These are phyloP conservation scores for Tolypocladium nubicola DNA, from an alignment of 2,329 filamentous ascomycete species.

Conservation along the genomic window DNA sequence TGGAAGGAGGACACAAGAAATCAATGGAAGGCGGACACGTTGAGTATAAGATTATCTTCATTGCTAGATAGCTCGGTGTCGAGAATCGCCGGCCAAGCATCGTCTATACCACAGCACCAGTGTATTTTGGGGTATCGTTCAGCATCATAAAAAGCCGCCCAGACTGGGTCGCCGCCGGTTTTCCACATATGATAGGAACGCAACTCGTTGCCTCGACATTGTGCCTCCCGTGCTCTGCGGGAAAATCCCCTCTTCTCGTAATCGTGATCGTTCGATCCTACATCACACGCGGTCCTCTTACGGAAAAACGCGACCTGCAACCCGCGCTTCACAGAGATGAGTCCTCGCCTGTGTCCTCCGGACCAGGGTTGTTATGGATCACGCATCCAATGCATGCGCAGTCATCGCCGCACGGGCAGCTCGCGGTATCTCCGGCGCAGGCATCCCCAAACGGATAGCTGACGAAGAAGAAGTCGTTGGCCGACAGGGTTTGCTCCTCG, in stretches of 20 bases:
- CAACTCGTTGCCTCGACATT: not conserved
- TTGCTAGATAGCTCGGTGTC: not conserved
- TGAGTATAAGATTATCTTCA: not conserved
- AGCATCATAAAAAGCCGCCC: not conserved
- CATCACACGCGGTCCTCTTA: not conserved
- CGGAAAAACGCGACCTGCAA: too few species aligned
- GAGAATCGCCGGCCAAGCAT: not conserved
- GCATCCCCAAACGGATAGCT: conserved; percentile 37
- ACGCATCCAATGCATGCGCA: conserved; percentile 48
- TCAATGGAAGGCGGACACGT: not conserved
- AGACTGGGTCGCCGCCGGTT: not conserved
- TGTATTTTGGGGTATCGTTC: conserved; percentile 1
- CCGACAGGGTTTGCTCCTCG: conserved; percentile 41
- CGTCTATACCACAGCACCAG: not conserved
- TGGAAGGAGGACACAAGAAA: too few species aligned
- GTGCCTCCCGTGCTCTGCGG: not conserved
- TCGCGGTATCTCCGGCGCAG: conserved; percentile 37
- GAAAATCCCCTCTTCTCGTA: not conserved
- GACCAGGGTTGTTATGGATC: conserved; percentile 32
- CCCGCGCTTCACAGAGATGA: not conserved
- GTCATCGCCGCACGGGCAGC: conserved; percentile 48
- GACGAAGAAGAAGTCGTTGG: conserved; percentile 49
- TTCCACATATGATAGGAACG: not conserved
- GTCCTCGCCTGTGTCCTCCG: not conserved
- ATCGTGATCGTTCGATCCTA: not conserved